Conservation (phyloP, 305 asterid species). For the Salvia sclarea region DNA sequence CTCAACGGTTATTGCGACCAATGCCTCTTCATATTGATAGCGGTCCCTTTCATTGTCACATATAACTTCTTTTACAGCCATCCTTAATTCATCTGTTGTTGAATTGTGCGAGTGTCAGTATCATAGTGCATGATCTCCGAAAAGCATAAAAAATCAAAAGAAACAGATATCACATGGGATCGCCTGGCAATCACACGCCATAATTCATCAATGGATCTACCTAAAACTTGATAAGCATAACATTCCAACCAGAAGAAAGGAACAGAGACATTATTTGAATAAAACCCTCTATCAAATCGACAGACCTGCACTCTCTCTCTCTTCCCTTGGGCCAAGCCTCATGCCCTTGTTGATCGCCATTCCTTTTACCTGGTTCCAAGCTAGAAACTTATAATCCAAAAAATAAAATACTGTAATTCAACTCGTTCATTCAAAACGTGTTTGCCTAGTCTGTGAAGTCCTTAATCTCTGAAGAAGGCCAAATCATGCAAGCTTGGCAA, state of each 20-base stretch:
- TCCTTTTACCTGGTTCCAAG: constrained; percentile 74
- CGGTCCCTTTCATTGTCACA: constrained; percentile 71
- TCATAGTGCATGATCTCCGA: constrained; percentile 19
- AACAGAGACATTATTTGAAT: constrained; percentile 3
- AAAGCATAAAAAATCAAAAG: constrained; percentile 1
- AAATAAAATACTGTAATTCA: background rate
- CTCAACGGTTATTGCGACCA: constrained; percentile 84
- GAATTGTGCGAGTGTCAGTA: constrained; percentile 26
- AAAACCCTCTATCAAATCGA: constrained; percentile 14
- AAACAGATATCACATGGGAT: constrained; percentile 12
- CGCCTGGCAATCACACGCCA: background rate
- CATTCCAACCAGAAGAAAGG: background rate
- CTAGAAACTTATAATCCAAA: constrained; percentile 21
- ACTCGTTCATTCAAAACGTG: background rate
- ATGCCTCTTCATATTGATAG: constrained; percentile 69
- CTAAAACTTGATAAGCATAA: background rate
- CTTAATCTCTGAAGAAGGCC: background rate
- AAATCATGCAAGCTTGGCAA: constrained; percentile 1
- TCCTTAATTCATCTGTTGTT: constrained; percentile 70
- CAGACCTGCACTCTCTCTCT: constrained; percentile 81
- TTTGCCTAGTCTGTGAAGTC: background rate
- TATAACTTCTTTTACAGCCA: constrained; percentile 93
- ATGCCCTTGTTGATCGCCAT: constrained; percentile 89
- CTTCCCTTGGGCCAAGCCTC: constrained; percentile 64
- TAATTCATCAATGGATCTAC: constrained; percentile 2